phyloP scores from a whole-genome alignment of 139 green algal genomes.

The Trebouxia sp. region DNA sequence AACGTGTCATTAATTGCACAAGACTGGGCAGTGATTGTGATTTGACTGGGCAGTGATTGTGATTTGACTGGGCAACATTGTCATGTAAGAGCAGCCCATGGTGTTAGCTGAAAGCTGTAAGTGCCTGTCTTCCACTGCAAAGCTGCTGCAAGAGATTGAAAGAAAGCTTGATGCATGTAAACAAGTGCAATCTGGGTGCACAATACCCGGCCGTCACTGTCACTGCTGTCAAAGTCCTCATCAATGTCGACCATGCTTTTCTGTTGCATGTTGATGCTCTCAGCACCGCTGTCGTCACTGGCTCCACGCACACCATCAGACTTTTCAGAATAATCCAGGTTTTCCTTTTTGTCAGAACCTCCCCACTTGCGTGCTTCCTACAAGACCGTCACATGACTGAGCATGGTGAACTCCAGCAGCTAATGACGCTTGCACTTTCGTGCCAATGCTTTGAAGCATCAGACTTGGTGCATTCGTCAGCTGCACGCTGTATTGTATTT shows the following conservation, averaged over 20 bases:
- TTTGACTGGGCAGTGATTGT: too few species aligned
- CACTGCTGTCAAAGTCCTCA: constrained; percentile 41
- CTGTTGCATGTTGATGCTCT: constrained; percentile 37
- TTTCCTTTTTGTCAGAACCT: constrained; percentile 21
- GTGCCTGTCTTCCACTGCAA: too few species aligned
- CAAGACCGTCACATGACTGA: neutral
- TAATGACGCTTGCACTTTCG: neutral
- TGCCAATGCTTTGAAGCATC: neutral
- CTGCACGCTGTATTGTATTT: neutral
- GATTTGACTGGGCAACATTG: too few species aligned
- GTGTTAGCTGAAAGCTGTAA: too few species aligned
- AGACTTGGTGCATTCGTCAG: neutral
- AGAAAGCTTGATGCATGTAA: too few species aligned
- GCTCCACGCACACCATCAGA: neutral
- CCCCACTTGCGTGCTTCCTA: constrained; percentile 43
- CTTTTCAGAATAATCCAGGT: constrained; percentile 49
- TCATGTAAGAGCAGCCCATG: too few species aligned
- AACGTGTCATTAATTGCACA: too few species aligned
- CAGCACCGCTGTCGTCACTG: constrained; percentile 13
- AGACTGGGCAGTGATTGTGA: too few species aligned
- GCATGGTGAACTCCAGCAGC: neutral
- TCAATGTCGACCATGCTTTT: constrained; percentile 54
- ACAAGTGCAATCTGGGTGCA: neutral
- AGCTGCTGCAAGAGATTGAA: too few species aligned
- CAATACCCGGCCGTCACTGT: neutral